Percentiles rank a stretch among this genome's conserved stretches.
phyloP scores from a whole-genome alignment of 2,329 filamentous ascomycete genomes.

The Cercospora berteroae region DNA sequence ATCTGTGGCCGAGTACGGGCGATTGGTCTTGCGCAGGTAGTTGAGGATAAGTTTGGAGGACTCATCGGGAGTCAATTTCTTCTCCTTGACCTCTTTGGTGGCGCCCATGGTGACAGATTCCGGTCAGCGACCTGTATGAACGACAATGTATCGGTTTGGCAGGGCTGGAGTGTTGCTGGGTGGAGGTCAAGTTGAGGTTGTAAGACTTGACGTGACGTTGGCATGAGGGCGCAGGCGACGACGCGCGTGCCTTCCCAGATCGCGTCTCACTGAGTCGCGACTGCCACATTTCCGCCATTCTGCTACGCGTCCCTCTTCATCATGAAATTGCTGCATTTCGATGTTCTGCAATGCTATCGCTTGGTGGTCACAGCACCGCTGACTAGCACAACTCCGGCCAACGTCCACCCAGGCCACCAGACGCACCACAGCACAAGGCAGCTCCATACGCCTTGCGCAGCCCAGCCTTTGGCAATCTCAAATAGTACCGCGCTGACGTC shows the following conservation, averaged over 20 bases:
- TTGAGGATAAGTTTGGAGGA: slow-evolving; percentile 33
- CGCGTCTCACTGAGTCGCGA: neutral
- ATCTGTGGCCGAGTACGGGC: slow-evolving; percentile 38
- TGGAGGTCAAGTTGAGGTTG: neutral
- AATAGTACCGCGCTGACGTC: slow-evolving; percentile 28
- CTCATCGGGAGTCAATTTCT: slow-evolving; percentile 34
- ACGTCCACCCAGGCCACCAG: slow-evolving; percentile 38
- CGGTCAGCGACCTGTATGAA: neutral
- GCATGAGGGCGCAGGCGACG: slow-evolving; percentile 3
- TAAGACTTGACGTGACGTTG: neutral
- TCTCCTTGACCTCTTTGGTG: slow-evolving; percentile 33
- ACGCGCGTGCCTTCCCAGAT: neutral
- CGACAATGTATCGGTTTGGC: neutral
- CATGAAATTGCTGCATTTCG: neutral
- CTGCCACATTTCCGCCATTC: neutral
- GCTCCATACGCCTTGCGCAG: slow-evolving; percentile 36
- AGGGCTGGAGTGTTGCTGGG: neutral
- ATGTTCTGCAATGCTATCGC: neutral
- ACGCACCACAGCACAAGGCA: slow-evolving; percentile 34
- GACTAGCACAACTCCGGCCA: slow-evolving; percentile 28
- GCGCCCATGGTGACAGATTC: slow-evolving; percentile 31
- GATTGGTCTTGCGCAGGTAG: slow-evolving; percentile 36
- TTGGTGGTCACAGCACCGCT: slow-evolving; percentile 23
- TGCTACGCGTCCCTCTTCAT: neutral
- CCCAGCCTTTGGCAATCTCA: slow-evolving; percentile 36